Conservation (phyloP, 1,284 basidiomycete species). For the Moesziomyces sp. region DNA sequence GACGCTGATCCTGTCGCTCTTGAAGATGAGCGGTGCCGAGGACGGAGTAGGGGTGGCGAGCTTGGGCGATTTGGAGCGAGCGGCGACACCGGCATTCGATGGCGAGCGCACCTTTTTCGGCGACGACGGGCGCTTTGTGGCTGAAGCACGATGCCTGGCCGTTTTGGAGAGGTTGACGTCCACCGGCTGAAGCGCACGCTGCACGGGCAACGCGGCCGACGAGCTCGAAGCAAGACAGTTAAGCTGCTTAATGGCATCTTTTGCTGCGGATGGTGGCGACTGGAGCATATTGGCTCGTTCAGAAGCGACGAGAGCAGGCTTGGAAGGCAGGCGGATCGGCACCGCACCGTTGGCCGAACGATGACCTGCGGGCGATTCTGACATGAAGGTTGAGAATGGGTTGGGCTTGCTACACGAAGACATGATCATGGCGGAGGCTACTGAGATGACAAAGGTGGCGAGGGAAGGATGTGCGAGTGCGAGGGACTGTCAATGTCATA, state of each 20-base stretch:
- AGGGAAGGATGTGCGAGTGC: not conserved
- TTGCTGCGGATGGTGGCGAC: not conserved
- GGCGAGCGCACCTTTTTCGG: slow-evolving; percentile 22
- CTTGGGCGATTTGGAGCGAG: slow-evolving; percentile 8
- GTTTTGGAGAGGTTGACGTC: slow-evolving; percentile 24
- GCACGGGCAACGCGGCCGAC: not conserved
- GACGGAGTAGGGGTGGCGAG: slow-evolving; percentile 1
- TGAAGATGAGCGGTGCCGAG: slow-evolving; percentile 20
- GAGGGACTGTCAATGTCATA: not conserved
- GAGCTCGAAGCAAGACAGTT: not conserved
- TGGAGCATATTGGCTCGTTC: not conserved
- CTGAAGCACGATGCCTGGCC: slow-evolving; percentile 4
- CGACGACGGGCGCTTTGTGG: slow-evolving; percentile 7
- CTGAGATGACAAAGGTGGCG: not conserved
- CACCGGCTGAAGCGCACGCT: slow-evolving; percentile 21
- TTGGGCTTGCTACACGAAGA: slow-evolving; percentile 3
- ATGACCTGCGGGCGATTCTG: slow-evolving; percentile 2
- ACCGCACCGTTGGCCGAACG: not conserved
- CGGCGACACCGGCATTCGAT: slow-evolving; percentile 6
- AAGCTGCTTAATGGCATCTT: slow-evolving; percentile 16
- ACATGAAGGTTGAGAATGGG: slow-evolving; percentile 2
- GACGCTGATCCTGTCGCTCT: slow-evolving; percentile 31
- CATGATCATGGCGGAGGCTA: slow-evolving; percentile 21
- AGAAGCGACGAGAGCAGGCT: not conserved
- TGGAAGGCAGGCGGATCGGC: not conserved